Conservation (phyloP, 441 rosid species). For the Gossypium davidsonii region DNA sequence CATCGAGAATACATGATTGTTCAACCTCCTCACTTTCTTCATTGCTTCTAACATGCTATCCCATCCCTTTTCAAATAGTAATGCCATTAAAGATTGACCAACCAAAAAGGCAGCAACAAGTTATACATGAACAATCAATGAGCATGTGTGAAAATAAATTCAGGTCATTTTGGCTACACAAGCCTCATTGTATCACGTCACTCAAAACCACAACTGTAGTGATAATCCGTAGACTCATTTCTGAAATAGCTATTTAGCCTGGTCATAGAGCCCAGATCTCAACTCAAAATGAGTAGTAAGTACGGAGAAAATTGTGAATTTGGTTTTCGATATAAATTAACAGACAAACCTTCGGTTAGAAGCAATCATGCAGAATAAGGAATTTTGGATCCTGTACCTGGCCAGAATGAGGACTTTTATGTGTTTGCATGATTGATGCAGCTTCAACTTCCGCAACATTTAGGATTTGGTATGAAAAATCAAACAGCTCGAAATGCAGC, state of each 20-base stretch:
- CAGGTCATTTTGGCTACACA: background rate
- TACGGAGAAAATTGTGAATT: background rate
- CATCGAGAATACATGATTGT: conserved; percentile 97
- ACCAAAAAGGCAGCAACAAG: background rate
- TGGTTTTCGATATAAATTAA: background rate
- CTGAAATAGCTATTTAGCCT: background rate
- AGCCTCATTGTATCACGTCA: background rate
- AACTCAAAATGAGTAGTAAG: background rate
- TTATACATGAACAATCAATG: background rate
- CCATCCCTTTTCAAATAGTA: conserved; percentile 61
- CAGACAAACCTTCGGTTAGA: background rate
- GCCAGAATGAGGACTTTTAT: conserved; percentile 47
- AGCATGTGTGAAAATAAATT: background rate
- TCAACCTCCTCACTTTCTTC: conserved; percentile 93
- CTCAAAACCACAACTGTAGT: background rate
- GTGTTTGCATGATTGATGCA: conserved; percentile 47
- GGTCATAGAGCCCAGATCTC: background rate
- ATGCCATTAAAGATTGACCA: background rate
- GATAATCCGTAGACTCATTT: background rate
- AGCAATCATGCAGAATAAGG: background rate
- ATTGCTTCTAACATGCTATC: conserved; percentile 83
- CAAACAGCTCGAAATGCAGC: conserved; percentile 95
- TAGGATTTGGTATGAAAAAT: conserved; percentile 94
- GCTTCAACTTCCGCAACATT: conserved; percentile 95
- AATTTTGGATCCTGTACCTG: conserved; percentile 45